Evolutionary conservation across 1,139 yeast genomes (phyloP), one percentile per base, ranked within the genome.

Genomic region (Nakaseomyces sp.): DNA sequence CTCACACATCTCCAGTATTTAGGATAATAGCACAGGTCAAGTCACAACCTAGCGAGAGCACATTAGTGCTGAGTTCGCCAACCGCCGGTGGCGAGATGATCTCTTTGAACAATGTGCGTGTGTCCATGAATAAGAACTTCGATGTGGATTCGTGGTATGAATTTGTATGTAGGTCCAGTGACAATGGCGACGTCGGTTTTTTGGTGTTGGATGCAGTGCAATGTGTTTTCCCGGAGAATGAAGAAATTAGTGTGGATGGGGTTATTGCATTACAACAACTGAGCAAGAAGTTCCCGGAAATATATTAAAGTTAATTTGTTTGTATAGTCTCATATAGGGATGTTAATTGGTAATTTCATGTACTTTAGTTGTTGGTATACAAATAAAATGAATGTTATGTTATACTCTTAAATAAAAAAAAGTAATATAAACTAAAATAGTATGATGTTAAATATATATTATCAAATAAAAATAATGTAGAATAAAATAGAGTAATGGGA

Each of bases 171-270:
- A 50, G 64, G 42, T 49, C 57, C 5, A 57, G 56, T 42, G 65
- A 61, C 47, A 50, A 53, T 26, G 65, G 65, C 17, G 65, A 61
- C 29, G 51, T 49, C 8, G 65, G 62, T 13, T 58, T 61, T 40
- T 43, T 61, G 22, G 57, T 60, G 16, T 49, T 61, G 22, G 65
- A 61, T 46, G 55, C 64, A 1, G 58, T 60, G 8, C 47, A 51
- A 24, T 60, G 64, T 45, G 47, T 50, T 30, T 43, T 60, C 30
- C 45, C 41, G 18, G 60, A 53, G 13, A 53, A 53, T 41, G 65
- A 61, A 47, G 49, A 47, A 22, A 51, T 61, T 20, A 60, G 64
- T 47, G 45, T 58, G 25, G 52, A 53, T 8, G 65, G 63, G 20
- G 50, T 60, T 13, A 63, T 61, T 3, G 58, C 60, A 22, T 46